Conservation (phyloP, 2,329 filamentous ascomycete genomes). For the Zymoseptoria pseudotritici region DNA sequence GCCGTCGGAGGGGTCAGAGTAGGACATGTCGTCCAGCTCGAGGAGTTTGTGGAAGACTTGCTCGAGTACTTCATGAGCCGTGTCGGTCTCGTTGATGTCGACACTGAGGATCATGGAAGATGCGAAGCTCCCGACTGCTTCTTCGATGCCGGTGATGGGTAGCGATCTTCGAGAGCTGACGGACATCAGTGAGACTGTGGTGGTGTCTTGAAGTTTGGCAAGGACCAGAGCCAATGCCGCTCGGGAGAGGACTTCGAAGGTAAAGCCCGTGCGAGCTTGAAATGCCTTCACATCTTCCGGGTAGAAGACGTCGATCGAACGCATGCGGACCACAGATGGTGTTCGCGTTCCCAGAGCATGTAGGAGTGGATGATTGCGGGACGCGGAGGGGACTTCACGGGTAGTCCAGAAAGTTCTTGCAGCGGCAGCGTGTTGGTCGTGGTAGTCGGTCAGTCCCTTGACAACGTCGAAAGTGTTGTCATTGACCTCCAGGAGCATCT, state of each 20-base stretch:
- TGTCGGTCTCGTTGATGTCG: background rate
- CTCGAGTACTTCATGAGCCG: background rate
- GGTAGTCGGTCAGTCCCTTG: background rate
- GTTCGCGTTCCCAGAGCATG: background rate
- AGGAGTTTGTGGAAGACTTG: conserved; percentile 5
- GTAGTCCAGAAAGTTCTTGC: background rate
- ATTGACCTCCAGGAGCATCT: background rate
- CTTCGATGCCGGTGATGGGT: background rate
- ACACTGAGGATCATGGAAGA: conserved; percentile 1
- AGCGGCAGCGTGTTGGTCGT: background rate
- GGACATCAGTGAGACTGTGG: conserved; percentile 1
- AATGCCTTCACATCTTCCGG: conserved; percentile 1
- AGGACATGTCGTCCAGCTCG: conserved; percentile 3
- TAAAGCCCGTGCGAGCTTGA: conserved; percentile 1
- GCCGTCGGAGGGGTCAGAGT: conserved; percentile 2
- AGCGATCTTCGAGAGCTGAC: conserved; percentile 2
- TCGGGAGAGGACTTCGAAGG: conserved; percentile 1
- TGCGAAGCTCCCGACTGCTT: background rate
- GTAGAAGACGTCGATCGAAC: conserved; percentile 1
- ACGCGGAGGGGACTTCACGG: background rate
- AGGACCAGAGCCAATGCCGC: conserved; percentile 1
- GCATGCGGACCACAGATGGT: conserved; percentile 3
- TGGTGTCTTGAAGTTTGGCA: conserved; percentile 1
- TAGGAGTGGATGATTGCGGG: background rate
- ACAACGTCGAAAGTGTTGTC: conserved; percentile 1